These are phyloP conservation scores for Mycena chlorophos DNA, from an alignment of 768 basidiomycete species.

Conservation along the genomic window DNA sequence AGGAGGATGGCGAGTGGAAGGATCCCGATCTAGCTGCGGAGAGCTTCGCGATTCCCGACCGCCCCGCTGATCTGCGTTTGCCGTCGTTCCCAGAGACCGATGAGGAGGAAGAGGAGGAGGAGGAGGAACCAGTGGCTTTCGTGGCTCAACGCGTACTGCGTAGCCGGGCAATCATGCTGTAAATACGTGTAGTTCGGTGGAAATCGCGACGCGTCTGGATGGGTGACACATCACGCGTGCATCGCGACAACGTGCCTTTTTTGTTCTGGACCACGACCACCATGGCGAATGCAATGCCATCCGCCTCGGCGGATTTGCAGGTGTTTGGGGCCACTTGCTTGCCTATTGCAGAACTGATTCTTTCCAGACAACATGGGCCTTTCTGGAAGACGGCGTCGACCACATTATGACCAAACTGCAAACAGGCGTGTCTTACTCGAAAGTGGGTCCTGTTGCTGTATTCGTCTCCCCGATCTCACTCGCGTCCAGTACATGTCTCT, in stretches of 20 bases:
- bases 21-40: background rate
- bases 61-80: background rate
- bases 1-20: background rate
- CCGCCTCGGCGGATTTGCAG: slow-evolving; percentile 66
- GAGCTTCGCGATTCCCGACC: background rate
- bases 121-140: too few species aligned
- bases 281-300: slow-evolving; percentile 54
- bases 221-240: too few species aligned
- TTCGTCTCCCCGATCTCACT: background rate
- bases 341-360: background rate
- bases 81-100: too few species aligned
- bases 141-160: too few species aligned
- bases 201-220: background rate
- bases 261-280: slow-evolving; percentile 28
- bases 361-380: slow-evolving; percentile 76
- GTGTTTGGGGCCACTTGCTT: slow-evolving; percentile 67
- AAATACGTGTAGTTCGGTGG: background rate
- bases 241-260: slow-evolving; percentile 21
- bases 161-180: background rate
- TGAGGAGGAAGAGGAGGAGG: too few species aligned
- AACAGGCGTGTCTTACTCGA: slow-evolving; percentile 83
- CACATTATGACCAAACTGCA: slow-evolving; percentile 92
- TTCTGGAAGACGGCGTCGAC: slow-evolving; percentile 84
- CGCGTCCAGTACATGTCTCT: slow-evolving; percentile 76
- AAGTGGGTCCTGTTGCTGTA: slow-evolving; percentile 32